These are phyloP conservation scores for Suillus sp. DNA, from an alignment of 768 basidiomycete genomes.

Conservation along the genomic window DNA sequence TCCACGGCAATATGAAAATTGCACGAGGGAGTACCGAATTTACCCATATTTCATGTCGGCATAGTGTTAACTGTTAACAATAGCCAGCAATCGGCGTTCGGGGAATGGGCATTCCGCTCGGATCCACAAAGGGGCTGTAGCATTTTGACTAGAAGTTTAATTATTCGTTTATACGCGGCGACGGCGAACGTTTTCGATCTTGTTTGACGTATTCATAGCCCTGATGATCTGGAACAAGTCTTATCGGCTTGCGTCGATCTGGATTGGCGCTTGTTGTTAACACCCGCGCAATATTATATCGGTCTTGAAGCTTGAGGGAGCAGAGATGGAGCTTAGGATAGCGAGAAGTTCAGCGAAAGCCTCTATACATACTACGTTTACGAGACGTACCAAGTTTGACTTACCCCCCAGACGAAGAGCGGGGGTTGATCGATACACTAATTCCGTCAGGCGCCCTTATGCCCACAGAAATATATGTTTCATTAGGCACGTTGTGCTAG, in stretches of 20 bases:
- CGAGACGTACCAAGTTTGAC: background rate
- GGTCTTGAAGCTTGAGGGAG: background rate
- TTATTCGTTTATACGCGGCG: background rate
- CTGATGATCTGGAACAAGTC: background rate
- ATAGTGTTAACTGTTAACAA: background rate
- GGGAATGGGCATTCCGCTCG: background rate
- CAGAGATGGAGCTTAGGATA: background rate
- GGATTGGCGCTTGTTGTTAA: background rate
- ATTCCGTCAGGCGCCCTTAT: background rate
- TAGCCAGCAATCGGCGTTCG: background rate
- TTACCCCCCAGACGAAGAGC: background rate
- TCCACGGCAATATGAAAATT: background rate
- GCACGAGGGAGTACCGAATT: background rate
- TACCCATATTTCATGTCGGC: background rate
- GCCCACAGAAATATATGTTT: background rate
- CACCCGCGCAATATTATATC: background rate
- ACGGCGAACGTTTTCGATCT: background rate
- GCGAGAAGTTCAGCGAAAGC: background rate
- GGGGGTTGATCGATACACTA: background rate
- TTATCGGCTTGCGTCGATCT: background rate
- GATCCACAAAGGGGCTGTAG: background rate
- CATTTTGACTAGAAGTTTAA: background rate
- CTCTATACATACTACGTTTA: background rate
- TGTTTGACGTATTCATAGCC: background rate
- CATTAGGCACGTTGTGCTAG: background rate